phyloP scores from a whole-genome alignment of 2,329 filamentous ascomycete genomes.

The Hortaea werneckii region DNA sequence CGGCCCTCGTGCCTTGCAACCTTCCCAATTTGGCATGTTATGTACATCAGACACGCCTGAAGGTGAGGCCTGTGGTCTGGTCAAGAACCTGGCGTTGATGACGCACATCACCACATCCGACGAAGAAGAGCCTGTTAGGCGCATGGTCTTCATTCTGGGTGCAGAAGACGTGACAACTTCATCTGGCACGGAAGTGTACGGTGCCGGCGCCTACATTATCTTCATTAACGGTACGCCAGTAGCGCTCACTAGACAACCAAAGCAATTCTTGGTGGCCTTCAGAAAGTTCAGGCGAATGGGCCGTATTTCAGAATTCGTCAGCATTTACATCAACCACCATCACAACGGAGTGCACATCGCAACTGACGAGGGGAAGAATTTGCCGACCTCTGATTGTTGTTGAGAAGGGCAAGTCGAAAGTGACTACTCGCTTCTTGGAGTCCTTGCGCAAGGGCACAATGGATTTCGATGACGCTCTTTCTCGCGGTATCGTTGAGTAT shows the following conservation, averaged over 20 bases:
- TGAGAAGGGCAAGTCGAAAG: slow-evolving; percentile 72
- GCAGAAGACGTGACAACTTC: slow-evolving; percentile 72
- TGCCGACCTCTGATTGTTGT: slow-evolving; percentile 94
- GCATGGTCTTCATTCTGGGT: slow-evolving; percentile 77
- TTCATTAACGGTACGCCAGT: slow-evolving; percentile 94
- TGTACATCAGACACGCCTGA: slow-evolving; percentile 96
- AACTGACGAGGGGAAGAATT: slow-evolving; percentile 90
- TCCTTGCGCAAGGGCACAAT: slow-evolving; percentile 73
- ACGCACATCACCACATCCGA: slow-evolving; percentile 98
- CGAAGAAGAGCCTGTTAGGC: slow-evolving; percentile 79
- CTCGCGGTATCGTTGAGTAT: slow-evolving; percentile 85
- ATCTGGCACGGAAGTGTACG: slow-evolving; percentile 78
- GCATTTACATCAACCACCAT: slow-evolving; percentile 90
- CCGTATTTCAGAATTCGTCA: slow-evolving; percentile 89
- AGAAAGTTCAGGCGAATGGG: slow-evolving; percentile 79
- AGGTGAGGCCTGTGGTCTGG: slow-evolving; percentile 93
- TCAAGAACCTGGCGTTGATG: slow-evolving; percentile 97
- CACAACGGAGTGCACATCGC: slow-evolving; percentile 88
- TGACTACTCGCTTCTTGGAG: slow-evolving; percentile 68
- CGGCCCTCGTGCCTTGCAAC: slow-evolving; percentile 88
- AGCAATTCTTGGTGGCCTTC: slow-evolving; percentile 76
- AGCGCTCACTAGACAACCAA: slow-evolving; percentile 75
- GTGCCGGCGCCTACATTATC: slow-evolving; percentile 73
- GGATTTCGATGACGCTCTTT: slow-evolving; percentile 89
- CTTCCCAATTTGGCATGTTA: slow-evolving; percentile 96